A percentile compares a stretch with the other conserved stretches of the same genome.
phyloP scores from a whole-genome alignment of 2,329 filamentous ascomycete species.

The Penicillium sp. region DNA sequence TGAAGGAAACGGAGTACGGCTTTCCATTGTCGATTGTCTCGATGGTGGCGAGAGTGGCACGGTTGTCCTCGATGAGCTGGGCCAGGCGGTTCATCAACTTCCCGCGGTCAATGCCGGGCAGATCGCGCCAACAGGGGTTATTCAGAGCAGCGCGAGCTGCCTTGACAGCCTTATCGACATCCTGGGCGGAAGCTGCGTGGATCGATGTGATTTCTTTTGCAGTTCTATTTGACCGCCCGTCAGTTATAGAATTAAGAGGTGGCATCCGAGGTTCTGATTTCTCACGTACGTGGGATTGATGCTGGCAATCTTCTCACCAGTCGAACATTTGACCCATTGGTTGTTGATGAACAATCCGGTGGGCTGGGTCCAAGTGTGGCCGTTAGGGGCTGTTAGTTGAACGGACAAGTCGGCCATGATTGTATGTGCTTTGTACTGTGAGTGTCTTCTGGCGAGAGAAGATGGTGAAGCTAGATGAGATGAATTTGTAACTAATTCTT shows the following conservation, averaged over 20 bases:
- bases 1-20: conserved; percentile 18
- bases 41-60: conserved; percentile 50
- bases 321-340: conserved; percentile 35
- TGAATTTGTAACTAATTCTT: background rate
- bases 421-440: background rate
- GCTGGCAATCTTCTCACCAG: conserved; percentile 31
- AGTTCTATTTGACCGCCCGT: conserved; percentile 10
- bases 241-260: background rate
- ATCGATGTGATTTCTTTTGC: conserved; percentile 26
- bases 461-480: background rate
- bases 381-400: conserved; percentile 34
- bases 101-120: conserved; percentile 49
- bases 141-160: conserved; percentile 27
- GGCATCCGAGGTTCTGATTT: background rate
- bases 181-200: conserved; percentile 26
- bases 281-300: conserved; percentile 28
- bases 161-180: conserved; percentile 30
- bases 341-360: conserved; percentile 41
- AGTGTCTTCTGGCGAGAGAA: conserved; percentile 1
- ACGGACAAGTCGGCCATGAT: conserved; percentile 25
- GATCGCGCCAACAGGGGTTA: conserved; percentile 23
- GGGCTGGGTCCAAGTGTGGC: conserved; percentile 31
- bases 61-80: conserved; percentile 53
- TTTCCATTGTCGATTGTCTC: conserved; percentile 73
- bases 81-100: conserved; percentile 59